phyloP scores from a whole-genome alignment of 805 yeast genomes.

The Ogataea nitratoaversa region DNA sequence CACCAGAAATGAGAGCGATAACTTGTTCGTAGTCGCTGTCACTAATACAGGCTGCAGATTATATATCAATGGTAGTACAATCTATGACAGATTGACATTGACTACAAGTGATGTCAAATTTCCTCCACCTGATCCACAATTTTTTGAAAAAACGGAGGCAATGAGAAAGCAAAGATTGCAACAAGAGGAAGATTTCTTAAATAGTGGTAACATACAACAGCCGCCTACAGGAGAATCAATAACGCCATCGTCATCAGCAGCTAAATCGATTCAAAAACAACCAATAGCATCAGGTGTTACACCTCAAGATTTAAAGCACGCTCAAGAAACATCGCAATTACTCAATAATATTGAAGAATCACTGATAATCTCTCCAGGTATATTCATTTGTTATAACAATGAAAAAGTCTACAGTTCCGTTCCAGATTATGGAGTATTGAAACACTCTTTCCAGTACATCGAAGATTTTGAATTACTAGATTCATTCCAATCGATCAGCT shows the following conservation, averaged over 20 bases:
- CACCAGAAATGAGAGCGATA: conserved; percentile 58
- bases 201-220: conserved; percentile 10
- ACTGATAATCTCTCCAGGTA: conserved; percentile 77
- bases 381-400: conserved; percentile 61
- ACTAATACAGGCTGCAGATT: conserved; percentile 83
- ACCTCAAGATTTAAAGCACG: conserved; percentile 38
- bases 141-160: conserved; percentile 27
- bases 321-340: conserved; percentile 53
- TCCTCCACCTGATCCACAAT: conserved; percentile 38
- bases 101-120: conserved; percentile 39
- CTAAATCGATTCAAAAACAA: conserved; percentile 19
- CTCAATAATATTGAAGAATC: conserved; percentile 55
- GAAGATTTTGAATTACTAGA: conserved; percentile 80
- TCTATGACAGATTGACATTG: conserved; percentile 30
- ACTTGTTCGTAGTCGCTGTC: conserved; percentile 70
- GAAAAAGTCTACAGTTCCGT: conserved; percentile 62
- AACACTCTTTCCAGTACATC: conserved; percentile 62
- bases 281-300: conserved; percentile 26
- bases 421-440: conserved; percentile 81
- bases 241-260: not conserved
- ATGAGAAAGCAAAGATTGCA: conserved; percentile 37
- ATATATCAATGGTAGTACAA: conserved; percentile 48
- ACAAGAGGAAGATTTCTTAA: conserved; percentile 28
- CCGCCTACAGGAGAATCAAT: not conserved
- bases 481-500: conserved; percentile 53